Percentiles rank a stretch among this genome's conserved stretches.
Conservation (phyloP, 179 eudicot genomes). For the Gypsophila paniculata region DNA sequence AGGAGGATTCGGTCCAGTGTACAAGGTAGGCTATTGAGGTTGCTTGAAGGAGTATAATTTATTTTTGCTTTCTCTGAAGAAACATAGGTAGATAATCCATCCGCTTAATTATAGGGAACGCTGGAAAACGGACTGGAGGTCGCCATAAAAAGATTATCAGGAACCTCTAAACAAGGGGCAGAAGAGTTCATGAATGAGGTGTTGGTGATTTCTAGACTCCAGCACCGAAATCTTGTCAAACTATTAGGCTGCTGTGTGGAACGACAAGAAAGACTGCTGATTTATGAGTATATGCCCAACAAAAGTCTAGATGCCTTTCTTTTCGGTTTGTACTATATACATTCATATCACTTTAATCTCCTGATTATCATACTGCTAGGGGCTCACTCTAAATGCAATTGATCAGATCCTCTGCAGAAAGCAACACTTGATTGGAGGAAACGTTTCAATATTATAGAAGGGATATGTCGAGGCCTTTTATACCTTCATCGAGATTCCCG, state of each 20-base stretch:
- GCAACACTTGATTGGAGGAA: constrained; percentile 35
- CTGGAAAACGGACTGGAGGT: constrained; percentile 23
- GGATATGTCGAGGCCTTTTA: constrained; percentile 46
- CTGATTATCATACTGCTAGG: neutral
- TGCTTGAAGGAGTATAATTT: neutral
- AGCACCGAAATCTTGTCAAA: constrained; percentile 34
- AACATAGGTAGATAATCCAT: neutral
- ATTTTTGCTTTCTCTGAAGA: neutral
- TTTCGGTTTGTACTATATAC: constrained; percentile 20
- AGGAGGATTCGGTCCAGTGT: constrained; percentile 40
- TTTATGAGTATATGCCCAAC: constrained; percentile 29
- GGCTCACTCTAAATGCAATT: neutral
- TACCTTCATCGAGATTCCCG: constrained; percentile 56
- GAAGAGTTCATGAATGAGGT: constrained; percentile 35
- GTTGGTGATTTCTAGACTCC: constrained; percentile 34
- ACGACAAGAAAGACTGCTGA: constrained; percentile 30
- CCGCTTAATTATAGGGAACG: constrained; percentile 22
- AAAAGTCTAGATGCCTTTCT: constrained; percentile 37
- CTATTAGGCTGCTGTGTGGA: constrained; percentile 32
- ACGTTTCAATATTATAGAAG: constrained; percentile 27
- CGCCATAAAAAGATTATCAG: constrained; percentile 33
- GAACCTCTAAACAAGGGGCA: constrained; percentile 30
- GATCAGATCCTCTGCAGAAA: constrained; percentile 26
- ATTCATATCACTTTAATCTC: neutral
- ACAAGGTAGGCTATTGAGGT: constrained; percentile 17